Conservation (phyloP, 768 basidiomycete genomes). For the Leccinellum rugosiceps region DNA sequence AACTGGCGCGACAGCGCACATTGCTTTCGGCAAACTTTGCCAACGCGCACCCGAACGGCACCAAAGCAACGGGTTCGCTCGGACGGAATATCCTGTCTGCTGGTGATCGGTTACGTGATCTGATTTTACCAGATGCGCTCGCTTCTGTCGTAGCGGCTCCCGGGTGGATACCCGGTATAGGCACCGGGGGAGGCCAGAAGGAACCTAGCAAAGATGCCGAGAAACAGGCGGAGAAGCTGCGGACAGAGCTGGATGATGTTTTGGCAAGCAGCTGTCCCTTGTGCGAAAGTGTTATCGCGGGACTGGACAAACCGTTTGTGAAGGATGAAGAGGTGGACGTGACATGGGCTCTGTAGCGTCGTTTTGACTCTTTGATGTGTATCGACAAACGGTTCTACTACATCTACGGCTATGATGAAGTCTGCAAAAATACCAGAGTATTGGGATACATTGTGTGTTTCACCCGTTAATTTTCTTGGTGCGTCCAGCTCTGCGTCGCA, state of each 20-base stretch:
- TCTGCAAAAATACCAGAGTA: background rate
- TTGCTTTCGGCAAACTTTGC: constrained; percentile 75
- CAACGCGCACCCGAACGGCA: constrained; percentile 57
- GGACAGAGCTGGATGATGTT: constrained; percentile 84
- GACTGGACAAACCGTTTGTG: constrained; percentile 85
- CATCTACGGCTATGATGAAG: constrained; percentile 1
- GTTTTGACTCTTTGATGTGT: background rate
- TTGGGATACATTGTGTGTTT: too few relatives aligned
- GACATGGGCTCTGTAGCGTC: constrained; percentile 65
- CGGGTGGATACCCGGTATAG: constrained; percentile 73
- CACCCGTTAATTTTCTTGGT: constrained; percentile 80
- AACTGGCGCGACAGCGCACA: constrained; percentile 54
- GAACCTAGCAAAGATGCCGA: constrained; percentile 45
- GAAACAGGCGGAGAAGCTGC: constrained; percentile 67
- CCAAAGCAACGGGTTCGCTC: constrained; percentile 62
- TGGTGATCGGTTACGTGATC: constrained; percentile 83
- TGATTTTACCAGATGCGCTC: constrained; percentile 92
- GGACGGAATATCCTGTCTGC: constrained; percentile 83
- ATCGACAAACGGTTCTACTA: constrained; percentile 11
- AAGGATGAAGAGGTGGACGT: constrained; percentile 72
- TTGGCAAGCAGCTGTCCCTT: constrained; percentile 88
- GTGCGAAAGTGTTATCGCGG: constrained; percentile 85
- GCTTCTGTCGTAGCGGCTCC: constrained; percentile 80
- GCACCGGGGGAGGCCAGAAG: constrained; percentile 44
- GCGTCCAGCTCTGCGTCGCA: constrained; percentile 69